Base-by-base conservation (phyloP, 768 basidiomycete species). In the Chalciporus piperatus region DNA sequence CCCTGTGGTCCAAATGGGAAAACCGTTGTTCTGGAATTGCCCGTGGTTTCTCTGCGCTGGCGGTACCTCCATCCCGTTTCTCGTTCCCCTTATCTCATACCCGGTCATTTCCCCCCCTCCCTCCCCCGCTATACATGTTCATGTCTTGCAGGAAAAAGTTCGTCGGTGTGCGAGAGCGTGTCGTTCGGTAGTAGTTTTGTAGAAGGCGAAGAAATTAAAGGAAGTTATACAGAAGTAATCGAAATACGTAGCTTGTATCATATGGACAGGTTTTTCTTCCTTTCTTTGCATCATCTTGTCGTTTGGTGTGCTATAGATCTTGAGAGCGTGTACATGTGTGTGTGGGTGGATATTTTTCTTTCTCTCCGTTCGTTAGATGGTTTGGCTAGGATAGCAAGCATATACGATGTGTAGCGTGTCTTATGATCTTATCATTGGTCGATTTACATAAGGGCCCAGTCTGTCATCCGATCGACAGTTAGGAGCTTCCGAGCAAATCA, bases 201-300 rank as follows among this genome's bases (percentile, higher is more conserved):
- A 67, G 64, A 69, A 51, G 55, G 37, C 45, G 48, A 54, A 54
- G 54, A 55, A 48, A 38, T 48, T 20, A 56, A 57, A 54, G 56
- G 54, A 67, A 57, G 66, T 59, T 2, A n/a, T 39, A 67, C 68
- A 66, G 63, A 68, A 66, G 59, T 68, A 66, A 61, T 67, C 50
- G 53, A 66, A 58, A 52, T 54, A 58, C 61, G 50, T 54, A 66
- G 61, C 50, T 58, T 68, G 67, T 70, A 68, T 62, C 66, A 68
- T 68, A 66, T 56, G 52, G 53, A 56, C 40, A 33, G 6, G 23
- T 53, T 48, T 56, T 33, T 48, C 40, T 16, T 47, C 23, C 13
- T 44, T n/a, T 22, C 16, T 38, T 28, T 12, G 2, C 22, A 22
- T 22, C n/a, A n/a, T 12, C 12, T 17, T 48, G 33, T n/a, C 35